Percentiles rank a stretch among this genome's conserved stretches.
phyloP scores from a whole-genome alignment of 495 filamentous ascomycete genomes.

The Neurospora sp. region DNA sequence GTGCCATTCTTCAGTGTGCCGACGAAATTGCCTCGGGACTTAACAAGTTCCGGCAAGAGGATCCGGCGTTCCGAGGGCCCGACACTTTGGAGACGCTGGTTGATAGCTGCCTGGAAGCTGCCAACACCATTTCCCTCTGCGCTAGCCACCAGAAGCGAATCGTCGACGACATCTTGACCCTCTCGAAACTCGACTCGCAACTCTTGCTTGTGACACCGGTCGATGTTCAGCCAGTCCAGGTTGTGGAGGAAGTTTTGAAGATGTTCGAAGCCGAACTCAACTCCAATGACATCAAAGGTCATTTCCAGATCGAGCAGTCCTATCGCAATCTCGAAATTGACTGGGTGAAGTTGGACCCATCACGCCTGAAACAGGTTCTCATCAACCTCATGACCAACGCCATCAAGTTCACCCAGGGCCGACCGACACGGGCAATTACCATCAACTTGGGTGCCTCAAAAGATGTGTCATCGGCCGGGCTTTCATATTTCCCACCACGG shows the following conservation, averaged over 20 bases:
- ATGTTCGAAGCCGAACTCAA: slow-evolving; percentile 78
- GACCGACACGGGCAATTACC: slow-evolving; percentile 49
- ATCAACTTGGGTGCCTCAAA: slow-evolving; percentile 60
- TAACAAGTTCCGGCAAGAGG: slow-evolving; percentile 25
- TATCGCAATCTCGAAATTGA: slow-evolving; percentile 54
- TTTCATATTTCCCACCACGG: slow-evolving; percentile 48
- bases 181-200: slow-evolving; percentile 79
- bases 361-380: slow-evolving; percentile 65
- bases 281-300: slow-evolving; percentile 59
- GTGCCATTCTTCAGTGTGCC: slow-evolving; percentile 70
- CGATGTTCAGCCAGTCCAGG: slow-evolving; percentile 56
- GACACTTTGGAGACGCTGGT: slow-evolving; percentile 22
- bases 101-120: slow-evolving; percentile 57
- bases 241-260: slow-evolving; percentile 59
- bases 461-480: slow-evolving; percentile 36
- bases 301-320: slow-evolving; percentile 56
- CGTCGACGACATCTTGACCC: slow-evolving; percentile 72
- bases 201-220: slow-evolving; percentile 67
- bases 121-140: slow-evolving; percentile 75
- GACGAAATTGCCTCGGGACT: slow-evolving; percentile 61
- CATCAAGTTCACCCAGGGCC: slow-evolving; percentile 67
- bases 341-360: slow-evolving; percentile 73
- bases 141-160: slow-evolving; percentile 70
- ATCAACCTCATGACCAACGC: slow-evolving; percentile 74
- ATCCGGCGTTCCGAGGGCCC: slow-evolving; percentile 5